phyloP scores from a whole-genome alignment of 148 eudicot species.

The Pharnaceum exiguum region DNA sequence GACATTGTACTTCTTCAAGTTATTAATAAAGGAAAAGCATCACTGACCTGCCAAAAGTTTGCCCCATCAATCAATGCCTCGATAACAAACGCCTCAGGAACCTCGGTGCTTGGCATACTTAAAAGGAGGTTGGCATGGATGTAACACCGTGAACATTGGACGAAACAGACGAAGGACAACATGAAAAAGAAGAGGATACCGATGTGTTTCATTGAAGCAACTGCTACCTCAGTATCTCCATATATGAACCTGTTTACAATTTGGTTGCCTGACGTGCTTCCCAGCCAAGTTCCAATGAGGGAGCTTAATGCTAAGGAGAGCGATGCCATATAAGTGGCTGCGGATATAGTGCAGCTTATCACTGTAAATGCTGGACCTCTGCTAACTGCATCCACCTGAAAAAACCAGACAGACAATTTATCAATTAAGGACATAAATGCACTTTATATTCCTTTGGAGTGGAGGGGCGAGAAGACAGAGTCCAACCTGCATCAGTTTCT shows the following conservation, averaged over 20 bases:
- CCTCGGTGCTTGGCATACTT: conserved; percentile 52
- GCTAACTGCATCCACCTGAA: conserved; percentile 42
- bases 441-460: no score
- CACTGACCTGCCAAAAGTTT: conserved; percentile 50
- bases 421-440: no score
- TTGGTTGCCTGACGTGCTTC: conserved; percentile 25
- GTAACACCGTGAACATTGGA: conserved; percentile 43
- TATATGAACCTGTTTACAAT: conserved; percentile 30
- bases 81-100: conserved; percentile 32
- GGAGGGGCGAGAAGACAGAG: no score
- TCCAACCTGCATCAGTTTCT: conserved; percentile 51
- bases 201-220: conserved; percentile 39
- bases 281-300: conserved; percentile 66
- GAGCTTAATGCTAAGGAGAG: conserved; percentile 50
- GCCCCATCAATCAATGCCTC: conserved; percentile 38
- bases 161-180: conserved; percentile 49
- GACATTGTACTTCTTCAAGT: no score
- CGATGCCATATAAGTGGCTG: conserved; percentile 49
- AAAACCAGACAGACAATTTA: no score
- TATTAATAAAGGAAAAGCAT: no score
- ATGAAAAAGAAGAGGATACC: conserved; percentile 43
- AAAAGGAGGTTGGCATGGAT: conserved; percentile 55
- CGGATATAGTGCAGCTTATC: conserved; percentile 37
- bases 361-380: conserved; percentile 45
- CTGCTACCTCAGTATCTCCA: conserved; percentile 40